Percentiles rank a stretch among this genome's conserved stretches.
These are phyloP conservation scores for Saccharomycopsis olivae DNA, from an alignment of 805 yeast genomes.

Conservation along the genomic window DNA sequence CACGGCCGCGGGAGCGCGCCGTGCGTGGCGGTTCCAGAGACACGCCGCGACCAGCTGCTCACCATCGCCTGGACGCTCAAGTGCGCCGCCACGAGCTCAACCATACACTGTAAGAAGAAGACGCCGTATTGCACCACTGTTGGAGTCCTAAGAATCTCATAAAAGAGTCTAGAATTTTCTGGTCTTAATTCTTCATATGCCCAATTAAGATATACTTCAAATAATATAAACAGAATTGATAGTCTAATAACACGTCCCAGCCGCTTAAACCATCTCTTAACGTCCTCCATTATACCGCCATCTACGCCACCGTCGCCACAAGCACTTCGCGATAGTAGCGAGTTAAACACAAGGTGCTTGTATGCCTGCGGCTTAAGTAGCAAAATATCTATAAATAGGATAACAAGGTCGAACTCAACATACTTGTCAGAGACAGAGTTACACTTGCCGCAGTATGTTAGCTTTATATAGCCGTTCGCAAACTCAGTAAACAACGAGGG, in stretches of 20 bases:
- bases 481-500: conserved; percentile 58
- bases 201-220: conserved; percentile 89
- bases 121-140: conserved; percentile 26
- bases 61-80: conserved; percentile 67
- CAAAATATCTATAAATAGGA: conserved; percentile 73
- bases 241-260: conserved; percentile 32
- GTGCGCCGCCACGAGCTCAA: conserved; percentile 37
- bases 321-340: conserved; percentile 23
- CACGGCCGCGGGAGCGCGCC: conserved; percentile 74
- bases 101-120: conserved; percentile 26
- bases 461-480: conserved; percentile 66
- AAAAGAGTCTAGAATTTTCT: conserved; percentile 17
- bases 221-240: conserved; percentile 53
- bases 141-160: conserved; percentile 18
- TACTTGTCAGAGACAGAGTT: conserved; percentile 75
- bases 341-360: conserved; percentile 76
- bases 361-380: conserved; percentile 81
- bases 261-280: neutral
- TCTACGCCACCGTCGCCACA: conserved; percentile 22
- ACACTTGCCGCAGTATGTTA: conserved; percentile 69
- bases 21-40: conserved; percentile 93
- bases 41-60: conserved; percentile 75
- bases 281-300: neutral
- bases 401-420: conserved; percentile 79
- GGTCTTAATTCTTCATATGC: conserved; percentile 56